These are phyloP conservation scores for Thymus quinquecostatus DNA, from an alignment of 257 asterid species.

Conservation along the genomic window DNA sequence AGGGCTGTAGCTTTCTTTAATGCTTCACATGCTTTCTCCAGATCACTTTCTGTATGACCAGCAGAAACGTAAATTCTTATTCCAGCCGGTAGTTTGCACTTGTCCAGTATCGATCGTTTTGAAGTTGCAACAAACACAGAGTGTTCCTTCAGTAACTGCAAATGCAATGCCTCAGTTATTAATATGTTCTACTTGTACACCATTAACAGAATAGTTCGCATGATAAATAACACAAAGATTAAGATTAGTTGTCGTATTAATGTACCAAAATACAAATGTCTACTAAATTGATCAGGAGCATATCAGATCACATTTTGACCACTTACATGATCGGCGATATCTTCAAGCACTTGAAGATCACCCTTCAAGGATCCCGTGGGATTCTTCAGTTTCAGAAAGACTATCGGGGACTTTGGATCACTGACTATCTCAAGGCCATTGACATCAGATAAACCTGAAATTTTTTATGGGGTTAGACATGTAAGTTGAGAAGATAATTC, in stretches of 20 bases:
- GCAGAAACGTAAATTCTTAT: slow-evolving; percentile 74
- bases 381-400: slow-evolving; percentile 61
- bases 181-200: too few relatives aligned
- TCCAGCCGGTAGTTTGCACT: slow-evolving; percentile 82
- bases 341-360: slow-evolving; percentile 74
- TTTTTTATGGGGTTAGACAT: slow-evolving; percentile 16
- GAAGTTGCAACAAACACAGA: slow-evolving; percentile 67
- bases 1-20: slow-evolving; percentile 55
- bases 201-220: background rate
- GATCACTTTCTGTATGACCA: slow-evolving; percentile 74
- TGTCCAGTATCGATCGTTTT: slow-evolving; percentile 76
- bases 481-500: background rate
- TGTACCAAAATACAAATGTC: too few relatives aligned
- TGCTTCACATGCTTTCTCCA: slow-evolving; percentile 66
- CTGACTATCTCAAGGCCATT: slow-evolving; percentile 67
- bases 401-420: slow-evolving; percentile 72
- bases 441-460: slow-evolving; percentile 64
- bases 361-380: slow-evolving; percentile 67
- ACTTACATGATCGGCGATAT: slow-evolving; percentile 63
- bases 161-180: slow-evolving; percentile 8
- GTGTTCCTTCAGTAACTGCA: slow-evolving; percentile 78
- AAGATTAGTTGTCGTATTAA: too few relatives aligned
- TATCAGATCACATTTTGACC: background rate
- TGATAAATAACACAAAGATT: too few relatives aligned
- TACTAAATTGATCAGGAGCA: background rate